Conservation (phyloP, 495 filamentous ascomycete species). For the Letharia columbiana region DNA sequence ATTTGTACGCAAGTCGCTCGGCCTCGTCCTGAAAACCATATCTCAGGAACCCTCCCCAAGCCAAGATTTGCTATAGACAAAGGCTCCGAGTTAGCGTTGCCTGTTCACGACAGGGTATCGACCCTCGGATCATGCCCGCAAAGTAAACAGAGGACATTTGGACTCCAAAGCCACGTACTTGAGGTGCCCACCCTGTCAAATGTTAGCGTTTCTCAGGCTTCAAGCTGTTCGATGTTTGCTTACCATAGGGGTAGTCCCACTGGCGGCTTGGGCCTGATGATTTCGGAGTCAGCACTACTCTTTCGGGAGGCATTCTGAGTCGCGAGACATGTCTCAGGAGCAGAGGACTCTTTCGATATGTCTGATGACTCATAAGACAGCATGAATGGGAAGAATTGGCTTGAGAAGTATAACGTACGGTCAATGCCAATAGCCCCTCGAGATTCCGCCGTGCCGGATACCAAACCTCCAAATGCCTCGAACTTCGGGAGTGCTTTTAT, state of each 20-base stretch:
- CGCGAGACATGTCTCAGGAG: too few species aligned
- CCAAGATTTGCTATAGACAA: constrained; percentile 7
- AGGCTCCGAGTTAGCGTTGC: neutral
- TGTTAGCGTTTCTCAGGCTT: constrained; percentile 2
- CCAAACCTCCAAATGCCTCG: constrained; percentile 67
- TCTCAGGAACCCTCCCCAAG: constrained; percentile 75
- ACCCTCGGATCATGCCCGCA: neutral
- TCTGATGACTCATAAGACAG: too few species aligned
- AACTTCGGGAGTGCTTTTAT: constrained; percentile 69
- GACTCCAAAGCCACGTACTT: neutral
- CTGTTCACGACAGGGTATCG: neutral
- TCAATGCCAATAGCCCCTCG: constrained; percentile 65
- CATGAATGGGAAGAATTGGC: neutral
- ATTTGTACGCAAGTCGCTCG: constrained; percentile 82
- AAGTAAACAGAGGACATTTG: neutral
- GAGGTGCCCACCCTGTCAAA: constrained; percentile 14
- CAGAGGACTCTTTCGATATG: too few species aligned
- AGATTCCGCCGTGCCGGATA: constrained; percentile 78
- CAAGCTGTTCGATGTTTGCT: neutral
- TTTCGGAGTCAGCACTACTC: neutral
- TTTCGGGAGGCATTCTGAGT: neutral
- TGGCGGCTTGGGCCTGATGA: constrained; percentile 61
- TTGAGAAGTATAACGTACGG: constrained; percentile 25
- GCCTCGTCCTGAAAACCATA: constrained; percentile 88
- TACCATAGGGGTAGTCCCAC: constrained; percentile 94